These are phyloP conservation scores for Heimioporus retisporus DNA, from an alignment of 1,284 basidiomycete genomes.

Conservation along the genomic window DNA sequence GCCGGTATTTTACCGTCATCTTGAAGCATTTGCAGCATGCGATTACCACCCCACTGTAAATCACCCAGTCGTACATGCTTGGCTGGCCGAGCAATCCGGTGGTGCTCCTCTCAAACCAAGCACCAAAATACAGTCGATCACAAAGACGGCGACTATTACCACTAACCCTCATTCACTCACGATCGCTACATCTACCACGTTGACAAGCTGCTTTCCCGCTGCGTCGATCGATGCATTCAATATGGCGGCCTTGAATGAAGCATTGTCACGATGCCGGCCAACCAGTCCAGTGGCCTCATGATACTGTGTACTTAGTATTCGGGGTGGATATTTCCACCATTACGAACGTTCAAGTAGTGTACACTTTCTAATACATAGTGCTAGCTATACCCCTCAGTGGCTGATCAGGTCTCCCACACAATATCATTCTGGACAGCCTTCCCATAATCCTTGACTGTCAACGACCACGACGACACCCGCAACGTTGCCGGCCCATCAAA, in stretches of 20 bases:
- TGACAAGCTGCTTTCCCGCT: constrained; percentile 31
- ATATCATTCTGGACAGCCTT: neutral
- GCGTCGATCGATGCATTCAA: constrained; percentile 51
- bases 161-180: constrained; percentile 21
- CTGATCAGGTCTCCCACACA: constrained; percentile 18
- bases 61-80: constrained; percentile 52
- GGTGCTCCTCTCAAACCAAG: constrained; percentile 18
- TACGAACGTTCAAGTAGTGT: constrained; percentile 16
- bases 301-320: neutral
- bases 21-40: constrained; percentile 61
- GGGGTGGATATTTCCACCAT: constrained; percentile 10
- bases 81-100: constrained; percentile 46
- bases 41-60: constrained; percentile 50
- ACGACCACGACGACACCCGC: constrained; percentile 8
- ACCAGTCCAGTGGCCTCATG: constrained; percentile 20
- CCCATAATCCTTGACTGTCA: neutral
- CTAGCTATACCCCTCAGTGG: constrained; percentile 18
- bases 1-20: constrained; percentile 55
- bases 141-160: constrained; percentile 14
- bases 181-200: constrained; percentile 22
- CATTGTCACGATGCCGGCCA: constrained; percentile 48
- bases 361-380: constrained; percentile 7
- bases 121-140: constrained; percentile 21
- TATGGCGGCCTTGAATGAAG: constrained; percentile 49
- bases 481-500: constrained; percentile 1